Base-by-base conservation (phyloP, 1,139 yeast species). In the Yarrowia galli region DNA sequence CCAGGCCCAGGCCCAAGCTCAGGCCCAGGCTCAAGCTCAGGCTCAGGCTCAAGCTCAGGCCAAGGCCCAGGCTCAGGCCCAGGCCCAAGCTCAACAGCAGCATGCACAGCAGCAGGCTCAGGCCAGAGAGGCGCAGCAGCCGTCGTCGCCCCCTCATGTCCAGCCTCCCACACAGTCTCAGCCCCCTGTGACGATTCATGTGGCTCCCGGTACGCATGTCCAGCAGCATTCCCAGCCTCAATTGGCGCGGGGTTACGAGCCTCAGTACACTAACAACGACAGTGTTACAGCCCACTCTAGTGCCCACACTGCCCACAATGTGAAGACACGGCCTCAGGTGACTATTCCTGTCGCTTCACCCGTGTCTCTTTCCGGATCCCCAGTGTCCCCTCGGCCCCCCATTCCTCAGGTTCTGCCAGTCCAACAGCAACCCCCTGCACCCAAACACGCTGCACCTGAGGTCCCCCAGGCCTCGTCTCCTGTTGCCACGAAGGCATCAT, bases 281-380 rank as follows among this genome's bases (percentile, higher is more conserved):
- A 68, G 64, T 38, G 68, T 67, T 15, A 64, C 42, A 16, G 67
- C 64, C 61, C 53, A 61, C 56, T 28, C 68, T 48, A 68, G 49
- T 18, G 68, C 65, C 45, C 70, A 49, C 66, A 67, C 68, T 23
- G 69, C 69, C 35, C 69, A 25, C 66, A 66, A 23, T 28, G 69
- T 43, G 64, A 56, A 51, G 36, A 49, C 56, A 42, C 38, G 58
- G 38, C 60, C 60, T 9, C 43, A 53, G 45, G 60, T 53, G 63
- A 28, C 63, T 18, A 58, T 58, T 12, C 64, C 64, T 20, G 42
- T 38, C 20, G 12, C 63, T 7, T 32, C 56, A 5, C 63, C 63
- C 48, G 63, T 56, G 32, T 56, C 63, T n/a, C 25, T 56, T 20
- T 43, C 64, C 10, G 64, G 64, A 12, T 58, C 64, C 1, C 64